A percentile compares a stretch with the other conserved stretches of the same genome.
Conservation (phyloP, 208 protist species). For the Trypanosoma caninum region DNA sequence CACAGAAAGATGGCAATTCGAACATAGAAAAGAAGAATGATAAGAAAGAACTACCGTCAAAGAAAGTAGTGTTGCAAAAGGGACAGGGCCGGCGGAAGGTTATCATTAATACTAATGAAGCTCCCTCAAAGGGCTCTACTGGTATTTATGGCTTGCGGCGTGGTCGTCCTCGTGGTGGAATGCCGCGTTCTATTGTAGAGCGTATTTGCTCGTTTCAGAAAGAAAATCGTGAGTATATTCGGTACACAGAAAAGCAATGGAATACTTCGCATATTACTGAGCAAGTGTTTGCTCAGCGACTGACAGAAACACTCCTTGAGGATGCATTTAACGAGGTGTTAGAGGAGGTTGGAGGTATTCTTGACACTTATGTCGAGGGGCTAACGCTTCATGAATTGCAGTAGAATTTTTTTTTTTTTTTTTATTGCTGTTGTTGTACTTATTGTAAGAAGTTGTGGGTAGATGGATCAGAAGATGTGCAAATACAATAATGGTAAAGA, state of each 20-base stretch:
- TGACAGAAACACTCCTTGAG: constrained; percentile 65
- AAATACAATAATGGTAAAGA: too few relatives aligned
- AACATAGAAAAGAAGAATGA: constrained; percentile 6
- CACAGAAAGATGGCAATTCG: not conserved
- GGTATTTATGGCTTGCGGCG: not conserved
- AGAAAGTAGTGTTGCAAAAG: not conserved
- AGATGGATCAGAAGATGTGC: not conserved
- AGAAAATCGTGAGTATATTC: constrained; percentile 75
- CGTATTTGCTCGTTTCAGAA: constrained; percentile 63
- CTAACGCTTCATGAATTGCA: constrained; percentile 81
- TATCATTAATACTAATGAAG: not conserved
- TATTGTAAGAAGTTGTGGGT: not conserved
- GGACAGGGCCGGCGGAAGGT: not conserved
- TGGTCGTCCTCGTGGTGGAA: constrained; percentile 36
- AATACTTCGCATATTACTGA: constrained; percentile 81
- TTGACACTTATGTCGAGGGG: constrained; percentile 87
- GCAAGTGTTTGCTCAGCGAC: constrained; percentile 75
- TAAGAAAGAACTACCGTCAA: not conserved
- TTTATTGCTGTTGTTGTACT: not conserved
- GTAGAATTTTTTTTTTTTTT: constrained; percentile 21
- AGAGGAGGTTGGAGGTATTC: constrained; percentile 63
- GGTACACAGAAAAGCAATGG: constrained; percentile 80
- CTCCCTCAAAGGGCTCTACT: not conserved
- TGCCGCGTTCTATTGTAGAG: constrained; percentile 62
- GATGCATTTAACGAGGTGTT: constrained; percentile 79